phyloP scores from a whole-genome alignment of 331 rosid species.

The Malus hybrid region DNA sequence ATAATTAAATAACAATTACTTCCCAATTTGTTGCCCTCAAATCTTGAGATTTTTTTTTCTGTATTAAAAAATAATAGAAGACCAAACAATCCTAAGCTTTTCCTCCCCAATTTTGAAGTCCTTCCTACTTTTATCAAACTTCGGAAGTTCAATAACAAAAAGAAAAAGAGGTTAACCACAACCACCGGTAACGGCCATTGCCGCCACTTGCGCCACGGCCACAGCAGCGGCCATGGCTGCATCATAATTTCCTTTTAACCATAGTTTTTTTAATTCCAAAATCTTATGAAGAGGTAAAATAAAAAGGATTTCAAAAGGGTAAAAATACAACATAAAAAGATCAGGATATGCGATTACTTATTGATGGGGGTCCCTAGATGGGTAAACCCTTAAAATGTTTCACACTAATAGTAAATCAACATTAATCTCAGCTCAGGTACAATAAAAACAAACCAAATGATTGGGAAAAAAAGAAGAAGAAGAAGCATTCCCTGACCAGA shows the following conservation, averaged over 20 bases:
- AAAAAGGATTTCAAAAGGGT: not conserved
- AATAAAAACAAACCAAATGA: conserved; percentile 55
- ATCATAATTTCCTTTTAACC: not conserved
- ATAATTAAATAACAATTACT: no score
- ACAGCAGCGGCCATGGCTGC: not conserved
- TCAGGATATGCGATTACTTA: conserved; percentile 5
- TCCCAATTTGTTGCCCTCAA: no score
- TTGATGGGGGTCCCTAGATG: conserved; percentile 61
- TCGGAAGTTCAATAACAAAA: not conserved
- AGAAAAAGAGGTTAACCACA: not conserved
- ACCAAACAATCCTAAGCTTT: not conserved
- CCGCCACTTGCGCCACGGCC: not conserved
- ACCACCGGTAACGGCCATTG: no score
- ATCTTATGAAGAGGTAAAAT: not conserved
- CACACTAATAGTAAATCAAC: conserved; percentile 60
- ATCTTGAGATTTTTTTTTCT: no score
- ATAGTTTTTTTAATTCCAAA: not conserved
- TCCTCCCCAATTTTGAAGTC: not conserved
- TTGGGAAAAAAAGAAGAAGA: conserved; percentile 27
- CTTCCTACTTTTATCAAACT: not conserved
- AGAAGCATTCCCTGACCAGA: conserved; percentile 44
- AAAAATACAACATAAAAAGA: not conserved
- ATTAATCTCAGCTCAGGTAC: conserved; percentile 43
- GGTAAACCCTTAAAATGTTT: conserved; percentile 59
- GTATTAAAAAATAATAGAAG: no score